A percentile compares a stretch with the other conserved stretches of the same genome.
Conservation (phyloP, 805 yeast genomes). For the Candida maltosa region DNA sequence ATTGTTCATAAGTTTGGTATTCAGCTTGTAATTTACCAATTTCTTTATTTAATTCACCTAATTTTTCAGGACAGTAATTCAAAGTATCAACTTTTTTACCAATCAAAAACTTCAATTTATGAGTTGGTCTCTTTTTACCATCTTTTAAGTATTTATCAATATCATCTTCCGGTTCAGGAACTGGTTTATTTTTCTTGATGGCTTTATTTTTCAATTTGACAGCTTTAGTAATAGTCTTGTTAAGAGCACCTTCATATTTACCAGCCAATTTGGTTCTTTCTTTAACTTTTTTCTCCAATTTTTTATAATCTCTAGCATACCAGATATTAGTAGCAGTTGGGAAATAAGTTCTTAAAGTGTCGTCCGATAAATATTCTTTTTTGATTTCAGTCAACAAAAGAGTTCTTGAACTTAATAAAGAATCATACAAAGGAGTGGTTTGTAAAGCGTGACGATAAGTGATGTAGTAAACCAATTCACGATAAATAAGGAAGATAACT, state of each 20-base stretch:
- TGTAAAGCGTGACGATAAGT: slow-evolving; percentile 72
- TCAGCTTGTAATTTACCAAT: slow-evolving; percentile 57
- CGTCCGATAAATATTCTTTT: slow-evolving; percentile 43
- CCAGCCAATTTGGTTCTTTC: slow-evolving; percentile 60
- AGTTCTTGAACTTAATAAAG: slow-evolving; percentile 67
- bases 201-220: slow-evolving; percentile 54
- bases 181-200: slow-evolving; percentile 52
- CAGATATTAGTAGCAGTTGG: slow-evolving; percentile 59
- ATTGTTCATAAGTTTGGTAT: slow-evolving; percentile 48
- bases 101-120: slow-evolving; percentile 63
- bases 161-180: slow-evolving; percentile 56
- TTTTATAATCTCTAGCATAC: slow-evolving; percentile 61
- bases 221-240: slow-evolving; percentile 57
- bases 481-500: slow-evolving; percentile 64
- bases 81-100: slow-evolving; percentile 87
- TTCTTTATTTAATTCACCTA: slow-evolving; percentile 67
- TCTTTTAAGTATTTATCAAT: slow-evolving; percentile 63
- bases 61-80: slow-evolving; percentile 61
- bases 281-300: slow-evolving; percentile 52
- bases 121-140: slow-evolving; percentile 75
- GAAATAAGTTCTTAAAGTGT: slow-evolving; percentile 53
- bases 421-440: slow-evolving; percentile 70
- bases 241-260: slow-evolving; percentile 66
- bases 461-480: slow-evolving; percentile 69
- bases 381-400: slow-evolving; percentile 70